phyloP scores from a whole-genome alignment of 768 basidiomycete genomes.

The Trametes maxima region DNA sequence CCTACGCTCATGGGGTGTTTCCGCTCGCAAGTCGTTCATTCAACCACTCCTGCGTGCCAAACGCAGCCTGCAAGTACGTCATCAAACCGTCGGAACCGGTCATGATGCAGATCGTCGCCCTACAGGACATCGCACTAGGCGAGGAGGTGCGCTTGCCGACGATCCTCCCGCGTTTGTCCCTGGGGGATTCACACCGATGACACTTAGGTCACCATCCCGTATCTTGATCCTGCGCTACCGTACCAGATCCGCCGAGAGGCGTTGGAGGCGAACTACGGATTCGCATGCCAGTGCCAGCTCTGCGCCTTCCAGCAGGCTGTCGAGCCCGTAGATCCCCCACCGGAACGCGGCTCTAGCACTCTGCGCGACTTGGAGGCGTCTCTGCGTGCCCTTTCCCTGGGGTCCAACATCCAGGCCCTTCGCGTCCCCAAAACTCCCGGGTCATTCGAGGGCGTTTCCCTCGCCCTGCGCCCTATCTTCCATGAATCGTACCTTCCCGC shows the following conservation, averaged over 20 bases:
- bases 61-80: constrained; percentile 64
- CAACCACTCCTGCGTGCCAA: constrained; percentile 82
- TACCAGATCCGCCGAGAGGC: constrained; percentile 60
- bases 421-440: constrained; percentile 9
- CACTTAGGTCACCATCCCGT: constrained; percentile 72
- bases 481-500: constrained; percentile 59
- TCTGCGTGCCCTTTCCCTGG: constrained; percentile 45
- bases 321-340: constrained; percentile 42
- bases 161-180: background rate
- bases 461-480: constrained; percentile 45
- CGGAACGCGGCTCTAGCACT: constrained; percentile 30
- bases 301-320: constrained; percentile 49
- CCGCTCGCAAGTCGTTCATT: constrained; percentile 78
- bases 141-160: constrained; percentile 58
- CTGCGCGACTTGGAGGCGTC: constrained; percentile 19
- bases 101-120: constrained; percentile 65
- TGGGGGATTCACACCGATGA: background rate
- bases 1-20: constrained; percentile 75
- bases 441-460: constrained; percentile 43
- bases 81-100: constrained; percentile 43
- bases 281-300: constrained; percentile 62
- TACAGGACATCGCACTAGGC: constrained; percentile 54
- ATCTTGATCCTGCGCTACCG: constrained; percentile 74
- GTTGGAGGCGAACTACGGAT: constrained; percentile 65
- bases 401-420: constrained; percentile 15